Evolutionary conservation across 2,329 filamentous ascomycete species (phyloP).

Genomic region (Talaromyces albobiverticillius): DNA sequence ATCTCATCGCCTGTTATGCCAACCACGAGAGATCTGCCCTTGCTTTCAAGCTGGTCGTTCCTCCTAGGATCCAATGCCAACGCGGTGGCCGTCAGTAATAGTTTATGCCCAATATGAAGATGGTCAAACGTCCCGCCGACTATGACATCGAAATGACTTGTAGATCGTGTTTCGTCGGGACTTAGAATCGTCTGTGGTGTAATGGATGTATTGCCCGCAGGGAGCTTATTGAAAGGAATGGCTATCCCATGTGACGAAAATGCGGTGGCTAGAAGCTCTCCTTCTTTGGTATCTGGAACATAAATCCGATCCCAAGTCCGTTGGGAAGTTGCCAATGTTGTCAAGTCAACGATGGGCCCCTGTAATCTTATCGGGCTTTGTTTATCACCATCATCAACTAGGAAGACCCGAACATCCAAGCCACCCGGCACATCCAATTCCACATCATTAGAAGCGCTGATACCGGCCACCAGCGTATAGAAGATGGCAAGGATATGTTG

Average conservation of each 20-base stretch:
- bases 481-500: constrained; percentile 73
- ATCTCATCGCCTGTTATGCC: constrained; percentile 88
- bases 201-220: constrained; percentile 22
- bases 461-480: constrained; percentile 72
- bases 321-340: constrained; percentile 43
- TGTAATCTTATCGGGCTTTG: constrained; percentile 20
- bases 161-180: constrained; percentile 19
- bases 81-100: constrained; percentile 85
- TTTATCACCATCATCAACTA: constrained; percentile 61
- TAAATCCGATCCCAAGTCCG: constrained; percentile 32
- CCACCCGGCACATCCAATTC: constrained; percentile 66
- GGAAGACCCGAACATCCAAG: constrained; percentile 71
- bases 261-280: constrained; percentile 25
- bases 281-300: constrained; percentile 27
- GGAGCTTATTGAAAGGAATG: constrained; percentile 20
- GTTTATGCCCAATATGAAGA: constrained; percentile 89
- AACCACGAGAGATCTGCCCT: constrained; percentile 64
- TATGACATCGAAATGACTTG: constrained; percentile 61
- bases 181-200: constrained; percentile 20
- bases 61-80: constrained; percentile 61
- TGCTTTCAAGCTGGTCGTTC: constrained; percentile 25
- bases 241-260: constrained; percentile 26
- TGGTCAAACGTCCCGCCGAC: constrained; percentile 96
- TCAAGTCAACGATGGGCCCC: constrained; percentile 52
- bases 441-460: constrained; percentile 64